Conservation (phyloP, 805 yeast species). For the Middelhovenomyces tepae region DNA sequence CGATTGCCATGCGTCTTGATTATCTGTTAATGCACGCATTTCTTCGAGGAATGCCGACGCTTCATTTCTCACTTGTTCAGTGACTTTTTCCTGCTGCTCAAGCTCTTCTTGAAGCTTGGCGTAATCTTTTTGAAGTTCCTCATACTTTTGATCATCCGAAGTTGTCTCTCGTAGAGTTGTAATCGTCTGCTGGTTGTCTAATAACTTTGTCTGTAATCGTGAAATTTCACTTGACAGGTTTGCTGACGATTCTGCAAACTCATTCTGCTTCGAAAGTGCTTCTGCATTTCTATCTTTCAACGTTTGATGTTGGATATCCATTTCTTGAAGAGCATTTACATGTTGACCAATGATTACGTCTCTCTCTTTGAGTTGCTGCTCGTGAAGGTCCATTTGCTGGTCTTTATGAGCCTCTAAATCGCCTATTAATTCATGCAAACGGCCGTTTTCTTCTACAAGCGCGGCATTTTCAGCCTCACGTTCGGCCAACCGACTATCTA, state of each 20-base stretch:
- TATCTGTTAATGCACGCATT: conserved; percentile 29
- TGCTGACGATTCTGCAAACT: conserved; percentile 7
- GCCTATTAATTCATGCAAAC: conserved; percentile 22
- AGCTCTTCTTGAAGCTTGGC: conserved; percentile 14
- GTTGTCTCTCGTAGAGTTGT: no score
- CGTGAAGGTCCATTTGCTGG: conserved; percentile 1
- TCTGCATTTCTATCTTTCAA: conserved; percentile 7
- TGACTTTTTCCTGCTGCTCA: conserved; percentile 22
- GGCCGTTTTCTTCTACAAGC: conserved; percentile 22
- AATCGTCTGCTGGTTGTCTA: conserved; percentile 6
- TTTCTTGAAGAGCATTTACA: neutral
- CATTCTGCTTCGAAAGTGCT: conserved; percentile 9
- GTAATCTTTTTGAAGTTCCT: conserved; percentile 17
- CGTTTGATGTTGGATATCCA: conserved; percentile 1
- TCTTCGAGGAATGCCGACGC: conserved; percentile 29
- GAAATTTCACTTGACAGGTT: conserved; percentile 6
- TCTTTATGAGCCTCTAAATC: conserved; percentile 13
- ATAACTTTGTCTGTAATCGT: conserved; percentile 6
- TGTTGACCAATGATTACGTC: neutral
- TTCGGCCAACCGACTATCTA: conserved; percentile 21
- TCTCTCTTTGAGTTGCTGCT: conserved; percentile 2
- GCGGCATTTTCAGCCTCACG: conserved; percentile 19
- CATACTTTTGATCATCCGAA: no score
- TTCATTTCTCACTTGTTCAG: conserved; percentile 31
- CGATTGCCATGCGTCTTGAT: conserved; percentile 12